Evolutionary conservation across 1,284 basidiomycete species (phyloP), one percentile per base, ranked within the genome.

Genomic region (Athelia sp.): DNA sequence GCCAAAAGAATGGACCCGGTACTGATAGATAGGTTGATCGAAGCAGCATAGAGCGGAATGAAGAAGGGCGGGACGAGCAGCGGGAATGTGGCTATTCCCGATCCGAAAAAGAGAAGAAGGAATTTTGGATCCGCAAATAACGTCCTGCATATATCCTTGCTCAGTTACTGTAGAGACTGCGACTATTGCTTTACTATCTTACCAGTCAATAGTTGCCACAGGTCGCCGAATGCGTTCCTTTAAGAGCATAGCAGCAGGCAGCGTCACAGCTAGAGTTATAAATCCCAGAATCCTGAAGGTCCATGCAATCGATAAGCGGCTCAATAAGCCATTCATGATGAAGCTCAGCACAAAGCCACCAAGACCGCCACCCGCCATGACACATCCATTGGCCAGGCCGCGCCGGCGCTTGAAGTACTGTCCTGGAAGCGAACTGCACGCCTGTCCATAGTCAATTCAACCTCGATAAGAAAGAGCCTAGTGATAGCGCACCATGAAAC

Each of bases 21-120:
- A 46, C 54, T 55, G 9, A 52, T 34, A 4, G 68, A 61, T 23
- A 64, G 56, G 19, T 55, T 52, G 36, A 68, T 55, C 2, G 67
- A 65, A 0, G 54, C 52, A 24, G 66, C 65, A 48, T 70, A 69
- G 10, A 60, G 55, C 2, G 64, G 67, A 19, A 68, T 63, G 52
- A 69, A 68, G 56, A 68, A 69, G 11, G 67, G 62, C 1, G 68
- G 62, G 15, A 69, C 64, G 43, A 70, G 64, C 21, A 66, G 52
- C 15, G 65, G 68, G 48, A 69, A 69, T 2, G 64, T 69, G 35
- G 60, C 64, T 40, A 68, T 50, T 15, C 56, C 62, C 24, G 59
- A 63, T 3, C 62, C 67, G 17, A 67, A 22, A 51, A 64, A 67
- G 11, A 69, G 56, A 3, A 61, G 47, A 23, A 66, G 50, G 40